Base-by-base conservation (phyloP, 805 yeast species). In the Saccharomycopsis sp. region DNA sequence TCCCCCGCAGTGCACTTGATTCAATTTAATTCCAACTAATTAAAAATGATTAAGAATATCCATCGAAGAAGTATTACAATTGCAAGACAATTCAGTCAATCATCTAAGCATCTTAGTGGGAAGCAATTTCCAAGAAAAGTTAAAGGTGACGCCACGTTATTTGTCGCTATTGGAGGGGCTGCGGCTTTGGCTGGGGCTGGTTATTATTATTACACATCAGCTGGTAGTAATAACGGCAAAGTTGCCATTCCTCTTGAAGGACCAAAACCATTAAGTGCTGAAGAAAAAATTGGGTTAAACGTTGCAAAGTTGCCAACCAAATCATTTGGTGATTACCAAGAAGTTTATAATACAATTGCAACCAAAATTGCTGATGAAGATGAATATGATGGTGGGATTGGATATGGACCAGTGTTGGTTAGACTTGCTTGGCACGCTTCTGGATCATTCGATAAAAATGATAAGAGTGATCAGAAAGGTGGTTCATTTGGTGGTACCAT, bases 361-460 rank as follows among this genome's bases (percentile, higher is more conserved):
- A 59, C 57, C 34, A 73, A 71, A 59, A 59, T 84, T 20, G 35
- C 13, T 13, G 85, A 78, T 6, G 66, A 70, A 16, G 72, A 68
- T 43, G 73, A 67, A 40, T 79, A 74, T 57, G 89, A 82, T 54
- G 81, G 78, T 52, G 78, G 76, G 29, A 77, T 80, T 21, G 81
- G 79, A 3, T 71, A 78, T 50, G 93, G 89, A 1, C 96, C 95
- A 7, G 77, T 81, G 13, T 65, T 86, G 33, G 77, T 86, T 20
- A 76, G 95, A 55, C 70, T 85, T 44, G 83, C 95, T 22, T 86
- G 95, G 95, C 95, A 86, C 59, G 75, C 81, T 28, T 74, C 85
- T 46, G 95, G 94, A n/a, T 84, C 93, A 16, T 87, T 70, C 61
- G 86, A 85, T 55, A 66, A 66, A 52, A 59, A 62, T n/a, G 64